Base-by-base conservation (phyloP, 2,329 filamentous ascomycete genomes). In the Dactylella cylindrospora region DNA sequence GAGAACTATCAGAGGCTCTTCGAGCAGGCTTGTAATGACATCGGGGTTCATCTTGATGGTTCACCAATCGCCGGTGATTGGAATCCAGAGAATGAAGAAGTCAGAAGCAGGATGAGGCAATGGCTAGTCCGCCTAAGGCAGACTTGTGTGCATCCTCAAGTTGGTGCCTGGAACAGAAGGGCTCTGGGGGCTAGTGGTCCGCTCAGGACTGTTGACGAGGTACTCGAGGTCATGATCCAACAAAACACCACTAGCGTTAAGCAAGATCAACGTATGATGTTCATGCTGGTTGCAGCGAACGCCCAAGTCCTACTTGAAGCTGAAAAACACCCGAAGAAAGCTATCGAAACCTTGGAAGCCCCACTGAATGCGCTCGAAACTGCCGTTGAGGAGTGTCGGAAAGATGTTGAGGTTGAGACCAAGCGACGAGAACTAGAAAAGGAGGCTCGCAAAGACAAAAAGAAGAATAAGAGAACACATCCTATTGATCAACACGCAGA, bases 181-280 rank as follows among this genome's bases (percentile, higher is more conserved):
- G 79, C 80, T 0, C 73, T 88, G 4, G 84, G 84, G 1, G 78
- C 80, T 36, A 78, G 77, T 47, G 83, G 81, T 0, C 84, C 88
- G 0, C 77, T 96, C 66, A 80, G 87, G 9, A 94, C 90, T 0
- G 85, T 95, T 1, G 81, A 84, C 13, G 88, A 65, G 15, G 91
- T 97, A 1, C 76, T 98, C 8, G 84, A 89, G 66, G 83, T 85
- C 3, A 96, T 98, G 91, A 85, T 96, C 55, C 89, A 95, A 51
- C 84, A 91, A 69, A 90, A 85, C 35, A 86, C 91, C 54, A 76
- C 76, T 4, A 71, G 74, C 0, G 80, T 91, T 53, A 80, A 84
- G 45, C 73, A 78, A 0, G 84, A 91, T 55, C 84, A 93, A 69
- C 81, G 89, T 46, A 75, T 77, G 1, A 77, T 85, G 40, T 76